Conservation (phyloP, 768 basidiomycete genomes). For the Tephrocybe rancida region DNA sequence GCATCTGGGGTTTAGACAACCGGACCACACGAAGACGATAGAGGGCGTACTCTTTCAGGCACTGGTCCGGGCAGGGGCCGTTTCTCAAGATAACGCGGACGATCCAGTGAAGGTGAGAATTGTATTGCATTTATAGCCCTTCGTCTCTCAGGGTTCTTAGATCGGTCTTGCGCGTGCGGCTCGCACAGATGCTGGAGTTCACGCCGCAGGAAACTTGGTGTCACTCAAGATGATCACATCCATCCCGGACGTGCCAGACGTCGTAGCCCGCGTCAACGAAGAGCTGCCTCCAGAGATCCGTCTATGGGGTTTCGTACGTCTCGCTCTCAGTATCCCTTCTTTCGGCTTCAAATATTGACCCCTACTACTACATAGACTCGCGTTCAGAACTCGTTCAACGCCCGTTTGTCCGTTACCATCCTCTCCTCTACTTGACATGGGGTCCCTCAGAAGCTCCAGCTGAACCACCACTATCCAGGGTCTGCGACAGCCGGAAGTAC, state of each 20-base stretch:
- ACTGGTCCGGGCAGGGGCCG: slow-evolving; percentile 85
- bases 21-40: slow-evolving; percentile 71
- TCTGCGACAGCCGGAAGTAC: slow-evolving; percentile 95
- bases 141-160: slow-evolving; percentile 36
- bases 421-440: neutral
- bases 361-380: slow-evolving; percentile 45
- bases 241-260: slow-evolving; percentile 70
- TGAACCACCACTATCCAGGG: slow-evolving; percentile 42
- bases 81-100: slow-evolving; percentile 93
- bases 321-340: slow-evolving; percentile 2
- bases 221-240: slow-evolving; percentile 86
- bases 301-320: slow-evolving; percentile 85
- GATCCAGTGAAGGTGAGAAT: slow-evolving; percentile 78
- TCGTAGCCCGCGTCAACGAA: slow-evolving; percentile 77
- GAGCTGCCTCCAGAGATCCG: slow-evolving; percentile 91
- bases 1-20: slow-evolving; percentile 54
- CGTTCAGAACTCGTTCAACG: slow-evolving; percentile 82
- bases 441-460: slow-evolving; percentile 4
- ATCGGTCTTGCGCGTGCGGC: slow-evolving; percentile 87
- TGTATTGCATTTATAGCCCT: neutral
- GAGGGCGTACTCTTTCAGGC: slow-evolving; percentile 90
- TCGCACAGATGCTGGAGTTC: slow-evolving; percentile 95
- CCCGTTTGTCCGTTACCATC: slow-evolving; percentile 57
- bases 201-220: slow-evolving; percentile 94
- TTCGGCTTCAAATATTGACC: neutral